Percentiles rank a stretch among this genome's conserved stretches.
Evolutionary conservation across 306 rosid species (phyloP).

Genomic region (Cucurbita moschata): DNA sequence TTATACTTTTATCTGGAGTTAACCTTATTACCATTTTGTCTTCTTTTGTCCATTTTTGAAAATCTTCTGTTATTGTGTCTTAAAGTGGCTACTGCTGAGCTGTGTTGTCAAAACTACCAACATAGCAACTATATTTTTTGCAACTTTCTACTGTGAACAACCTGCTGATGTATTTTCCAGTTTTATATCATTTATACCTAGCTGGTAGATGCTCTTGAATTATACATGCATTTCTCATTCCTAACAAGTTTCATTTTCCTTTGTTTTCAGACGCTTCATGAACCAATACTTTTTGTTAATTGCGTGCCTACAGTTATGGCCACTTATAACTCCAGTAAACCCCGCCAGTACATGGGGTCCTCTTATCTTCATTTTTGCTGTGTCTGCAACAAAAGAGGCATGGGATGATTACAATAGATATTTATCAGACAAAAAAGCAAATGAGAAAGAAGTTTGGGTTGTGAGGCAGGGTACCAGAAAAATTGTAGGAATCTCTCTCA

Average conservation of each 20-base stretch:
- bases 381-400: constrained; percentile 94
- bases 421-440: constrained; percentile 93
- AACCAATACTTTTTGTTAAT: constrained; percentile 95
- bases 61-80: background rate
- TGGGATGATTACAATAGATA: constrained; percentile 98
- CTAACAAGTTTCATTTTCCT: constrained; percentile 15
- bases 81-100: background rate
- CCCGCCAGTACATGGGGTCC: constrained; percentile 99
- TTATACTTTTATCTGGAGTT: background rate
- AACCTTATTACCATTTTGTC: background rate
- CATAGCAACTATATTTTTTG: background rate
- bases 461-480: constrained; percentile 67
- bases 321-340: constrained; percentile 95
- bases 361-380: constrained; percentile 91
- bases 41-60: background rate
- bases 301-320: constrained; percentile 98
- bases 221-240: background rate
- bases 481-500: constrained; percentile 34
- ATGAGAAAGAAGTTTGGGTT: constrained; percentile 92
- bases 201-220: background rate
- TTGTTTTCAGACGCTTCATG: constrained; percentile 89
- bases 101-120: background rate
- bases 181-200: background rate
- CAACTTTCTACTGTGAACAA: background rate
- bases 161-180: background rate